A percentile compares a stretch with the other conserved stretches of the same genome.
phyloP scores from a whole-genome alignment of 2,329 filamentous ascomycete species.

The Paecilomyces formosus region DNA sequence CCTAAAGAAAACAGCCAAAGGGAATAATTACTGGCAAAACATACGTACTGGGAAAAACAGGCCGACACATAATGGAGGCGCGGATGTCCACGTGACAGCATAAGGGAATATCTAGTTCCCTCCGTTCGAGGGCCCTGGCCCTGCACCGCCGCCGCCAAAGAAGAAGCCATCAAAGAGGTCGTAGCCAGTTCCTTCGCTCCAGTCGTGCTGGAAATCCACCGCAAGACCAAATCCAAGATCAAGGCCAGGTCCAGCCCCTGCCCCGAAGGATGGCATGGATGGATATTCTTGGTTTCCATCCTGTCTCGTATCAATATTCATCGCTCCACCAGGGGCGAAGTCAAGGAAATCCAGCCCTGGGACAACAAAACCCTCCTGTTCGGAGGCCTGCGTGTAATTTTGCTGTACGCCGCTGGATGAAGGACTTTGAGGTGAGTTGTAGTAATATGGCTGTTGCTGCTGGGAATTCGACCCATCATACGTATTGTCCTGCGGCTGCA shows the following conservation, averaged over 20 bases:
- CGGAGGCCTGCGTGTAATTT: slow-evolving; percentile 14
- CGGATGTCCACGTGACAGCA: not conserved
- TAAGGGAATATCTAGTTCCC: slow-evolving; percentile 1
- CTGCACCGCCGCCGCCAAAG: slow-evolving; percentile 39
- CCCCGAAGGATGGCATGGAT: slow-evolving; percentile 21
- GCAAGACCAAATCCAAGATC: slow-evolving; percentile 40
- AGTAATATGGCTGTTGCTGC: slow-evolving; percentile 24
- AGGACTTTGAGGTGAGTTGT: slow-evolving; percentile 25
- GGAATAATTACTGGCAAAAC: not conserved
- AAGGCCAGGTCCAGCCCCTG: slow-evolving; percentile 29
- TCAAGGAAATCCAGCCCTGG: slow-evolving; percentile 50
- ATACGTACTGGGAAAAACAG: not conserved
- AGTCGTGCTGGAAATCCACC: slow-evolving; percentile 41
- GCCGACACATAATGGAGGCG: not conserved
- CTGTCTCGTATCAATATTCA: slow-evolving; percentile 16
- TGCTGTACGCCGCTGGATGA: slow-evolving; percentile 22
- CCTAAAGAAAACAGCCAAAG: not conserved
- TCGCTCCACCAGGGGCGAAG: slow-evolving; percentile 34
- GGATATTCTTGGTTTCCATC: slow-evolving; percentile 23
- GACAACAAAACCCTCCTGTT: slow-evolving; percentile 15
- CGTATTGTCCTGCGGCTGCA: slow-evolving; percentile 25
- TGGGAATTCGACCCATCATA: slow-evolving; percentile 28
- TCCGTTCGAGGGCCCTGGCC: slow-evolving; percentile 18
- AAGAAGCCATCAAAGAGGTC: slow-evolving; percentile 51
- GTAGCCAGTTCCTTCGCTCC: slow-evolving; percentile 40